phyloP scores from a whole-genome alignment of 1,139 yeast genomes.

The Protomyces lactucae-debilis region DNA sequence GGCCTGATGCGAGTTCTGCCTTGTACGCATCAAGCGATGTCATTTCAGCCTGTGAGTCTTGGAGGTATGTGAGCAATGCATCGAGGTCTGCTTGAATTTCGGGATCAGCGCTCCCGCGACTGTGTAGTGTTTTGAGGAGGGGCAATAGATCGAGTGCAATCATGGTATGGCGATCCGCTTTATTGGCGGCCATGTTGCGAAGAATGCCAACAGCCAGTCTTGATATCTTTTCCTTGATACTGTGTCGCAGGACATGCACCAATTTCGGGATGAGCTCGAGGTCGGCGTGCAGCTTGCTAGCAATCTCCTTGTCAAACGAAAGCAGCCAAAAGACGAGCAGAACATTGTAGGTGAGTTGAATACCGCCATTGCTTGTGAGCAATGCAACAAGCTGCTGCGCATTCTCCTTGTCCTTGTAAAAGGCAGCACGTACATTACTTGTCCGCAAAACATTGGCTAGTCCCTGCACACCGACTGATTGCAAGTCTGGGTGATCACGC shows the following conservation, averaged over 20 bases:
- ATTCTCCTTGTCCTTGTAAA: conserved; percentile 50
- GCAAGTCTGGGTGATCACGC: conserved; percentile 47
- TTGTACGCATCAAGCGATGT: conserved; percentile 91
- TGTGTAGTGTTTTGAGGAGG: conserved; percentile 62
- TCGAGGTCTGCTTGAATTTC: conserved; percentile 75
- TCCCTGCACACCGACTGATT: conserved; percentile 64
- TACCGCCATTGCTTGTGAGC: conserved; percentile 48
- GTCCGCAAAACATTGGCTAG: conserved; percentile 57
- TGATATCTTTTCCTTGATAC: conserved; percentile 87
- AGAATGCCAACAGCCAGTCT: conserved; percentile 67
- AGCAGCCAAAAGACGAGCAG: conserved; percentile 78
- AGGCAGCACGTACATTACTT: conserved; percentile 54
- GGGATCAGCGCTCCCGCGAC: conserved; percentile 91
- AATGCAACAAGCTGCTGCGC: conserved; percentile 54
- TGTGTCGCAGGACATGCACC: conserved; percentile 65
- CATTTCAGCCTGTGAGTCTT: conserved; percentile 68
- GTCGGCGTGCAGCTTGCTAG: conserved; percentile 45
- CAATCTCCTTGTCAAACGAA: conserved; percentile 61
- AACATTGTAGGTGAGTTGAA: conserved; percentile 79
- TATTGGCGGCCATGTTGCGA: conserved; percentile 42
- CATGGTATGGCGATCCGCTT: conserved; percentile 57
- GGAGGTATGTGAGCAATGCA: conserved; percentile 53
- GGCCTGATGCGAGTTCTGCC: conserved; percentile 73
- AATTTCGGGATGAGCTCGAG: conserved; percentile 49
- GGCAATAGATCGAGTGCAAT: conserved; percentile 73